Conservation (phyloP, 2,329 filamentous ascomycete species). For the Colletotrichum sp. region DNA sequence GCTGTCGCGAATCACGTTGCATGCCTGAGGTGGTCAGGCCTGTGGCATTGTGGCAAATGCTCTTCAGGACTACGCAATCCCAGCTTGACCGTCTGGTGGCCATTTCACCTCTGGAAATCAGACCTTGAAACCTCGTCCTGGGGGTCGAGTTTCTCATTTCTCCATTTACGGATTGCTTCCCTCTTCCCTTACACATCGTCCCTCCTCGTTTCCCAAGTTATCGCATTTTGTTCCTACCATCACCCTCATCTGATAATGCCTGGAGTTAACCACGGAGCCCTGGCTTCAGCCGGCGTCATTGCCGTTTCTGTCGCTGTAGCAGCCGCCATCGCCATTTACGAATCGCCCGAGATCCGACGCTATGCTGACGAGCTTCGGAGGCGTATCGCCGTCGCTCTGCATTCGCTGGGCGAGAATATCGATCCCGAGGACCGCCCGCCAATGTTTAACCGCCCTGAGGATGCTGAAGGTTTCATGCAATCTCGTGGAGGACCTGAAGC, state of each 20-base stretch:
- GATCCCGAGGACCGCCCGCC: constrained; percentile 52
- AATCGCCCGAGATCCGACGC: constrained; percentile 67
- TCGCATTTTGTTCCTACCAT: not conserved
- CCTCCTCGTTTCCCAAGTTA: not conserved
- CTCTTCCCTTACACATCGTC: not conserved
- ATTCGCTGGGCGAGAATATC: constrained; percentile 63
- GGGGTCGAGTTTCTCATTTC: not conserved
- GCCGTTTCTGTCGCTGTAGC: constrained; percentile 63
- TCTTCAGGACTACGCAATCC: constrained; percentile 15
- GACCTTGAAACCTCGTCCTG: not conserved
- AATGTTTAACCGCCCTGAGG: constrained; percentile 69
- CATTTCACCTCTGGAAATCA: not conserved
- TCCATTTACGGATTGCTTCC: not conserved
- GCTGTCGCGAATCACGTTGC: constrained; percentile 17
- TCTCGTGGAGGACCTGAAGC: constrained; percentile 51
- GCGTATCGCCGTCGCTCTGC: constrained; percentile 64
- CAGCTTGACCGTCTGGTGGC: constrained; percentile 5
- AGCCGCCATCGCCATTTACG: constrained; percentile 65
- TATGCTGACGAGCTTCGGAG: constrained; percentile 66
- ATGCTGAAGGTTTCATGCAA: constrained; percentile 66
- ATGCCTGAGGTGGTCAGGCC: constrained; percentile 20
- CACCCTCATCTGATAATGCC: constrained; percentile 46
- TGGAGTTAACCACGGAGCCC: constrained; percentile 55
- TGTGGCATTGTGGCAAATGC: constrained; percentile 20
- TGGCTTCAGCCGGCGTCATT: constrained; percentile 62